Base-by-base conservation (phyloP, 2,329 filamentous ascomycete species). In the Trichophyton simii region DNA sequence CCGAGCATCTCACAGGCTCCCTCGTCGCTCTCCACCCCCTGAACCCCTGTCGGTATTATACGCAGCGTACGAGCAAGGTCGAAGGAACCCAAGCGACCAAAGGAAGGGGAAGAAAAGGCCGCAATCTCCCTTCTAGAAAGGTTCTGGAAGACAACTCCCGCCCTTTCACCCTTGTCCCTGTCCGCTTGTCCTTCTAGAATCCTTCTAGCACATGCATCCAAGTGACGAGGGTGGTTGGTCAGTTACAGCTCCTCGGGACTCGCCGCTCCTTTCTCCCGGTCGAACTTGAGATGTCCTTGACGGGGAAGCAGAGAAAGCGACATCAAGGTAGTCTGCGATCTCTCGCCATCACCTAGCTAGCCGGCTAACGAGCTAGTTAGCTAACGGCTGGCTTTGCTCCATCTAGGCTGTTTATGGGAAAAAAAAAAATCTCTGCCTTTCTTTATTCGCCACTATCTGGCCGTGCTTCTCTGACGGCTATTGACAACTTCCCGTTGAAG, bases 91-190 rank as follows among this genome's bases (percentile, higher is more conserved):
- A 38, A 38, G 34, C 34, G 5, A 31, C 6, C 28, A 31, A 44
- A 44, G 15, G 41, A 18, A n/a, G 2, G n/a, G n/a, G 7, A 2
- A 44, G 6, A 44, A 44, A 44, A 44, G 22, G 50, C 25, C 50
- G 50, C 28, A 54, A 54, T 54, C 50, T 34, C 50, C 50, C 50
- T 54, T 54, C 50, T 54, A 54, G 50, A 54, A 54, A 54, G 28
- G 50, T 54, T 54, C 50, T 54, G 50, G 50, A 54, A 54, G 4
- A 11, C 13, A 6, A 22, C 13, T 31, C 22, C 28, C 22, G 50
- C 11, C 41, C 41, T 18, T 18, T n/a, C n/a, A 13, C n/a, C 41
- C 41, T 13, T 48, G 20, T 48, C 44, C 9, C 20, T 48, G 34
- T 38, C 34, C 34, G 9, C 34, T 38, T 38, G 34, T 38, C 34